Conservation (phyloP, 768 basidiomycete species). For the Xanthoconium stramineum region DNA sequence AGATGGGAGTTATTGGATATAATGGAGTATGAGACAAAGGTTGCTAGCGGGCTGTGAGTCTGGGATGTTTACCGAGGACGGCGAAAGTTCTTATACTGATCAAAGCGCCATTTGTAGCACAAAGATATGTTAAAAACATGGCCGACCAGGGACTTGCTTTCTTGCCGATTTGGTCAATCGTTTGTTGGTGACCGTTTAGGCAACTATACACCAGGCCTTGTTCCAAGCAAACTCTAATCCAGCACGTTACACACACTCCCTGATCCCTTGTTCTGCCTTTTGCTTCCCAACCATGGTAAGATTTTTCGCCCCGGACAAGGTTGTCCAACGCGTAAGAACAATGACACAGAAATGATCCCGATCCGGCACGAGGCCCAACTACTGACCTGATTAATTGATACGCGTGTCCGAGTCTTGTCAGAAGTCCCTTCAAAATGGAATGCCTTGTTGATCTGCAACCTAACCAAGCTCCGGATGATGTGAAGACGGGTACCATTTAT, state of each 20-base stretch:
- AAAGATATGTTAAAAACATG: slow-evolving; percentile 32
- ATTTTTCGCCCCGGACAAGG: slow-evolving; percentile 14
- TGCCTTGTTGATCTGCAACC: slow-evolving; percentile 19
- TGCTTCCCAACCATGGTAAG: background rate
- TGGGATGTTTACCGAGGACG: slow-evolving; percentile 11
- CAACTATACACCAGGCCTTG: slow-evolving; percentile 18
- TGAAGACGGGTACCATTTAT: background rate
- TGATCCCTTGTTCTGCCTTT: slow-evolving; percentile 31
- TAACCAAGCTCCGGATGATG: slow-evolving; percentile 8
- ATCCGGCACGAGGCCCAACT: slow-evolving; percentile 16
- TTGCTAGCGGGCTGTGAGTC: slow-evolving; percentile 16
- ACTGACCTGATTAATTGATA: slow-evolving; percentile 12
- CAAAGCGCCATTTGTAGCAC: slow-evolving; percentile 26
- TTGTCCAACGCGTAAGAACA: slow-evolving; percentile 12
- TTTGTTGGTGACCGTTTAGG: slow-evolving; percentile 33
- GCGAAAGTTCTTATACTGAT: slow-evolving; percentile 29
- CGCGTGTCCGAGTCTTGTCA: slow-evolving; percentile 24
- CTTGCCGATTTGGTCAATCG: slow-evolving; percentile 33
- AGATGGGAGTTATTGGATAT: slow-evolving; percentile 11
- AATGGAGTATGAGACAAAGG: slow-evolving; percentile 21
- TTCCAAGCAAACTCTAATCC: slow-evolving; percentile 20
- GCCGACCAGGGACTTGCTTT: slow-evolving; percentile 20
- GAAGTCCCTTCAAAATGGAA: slow-evolving; percentile 19
- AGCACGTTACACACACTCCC: slow-evolving; percentile 4
- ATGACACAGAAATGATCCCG: slow-evolving; percentile 12